Base-by-base conservation (phyloP, 371 early-diverging fungal genomes). In the Funneliformis caledonium region DNA sequence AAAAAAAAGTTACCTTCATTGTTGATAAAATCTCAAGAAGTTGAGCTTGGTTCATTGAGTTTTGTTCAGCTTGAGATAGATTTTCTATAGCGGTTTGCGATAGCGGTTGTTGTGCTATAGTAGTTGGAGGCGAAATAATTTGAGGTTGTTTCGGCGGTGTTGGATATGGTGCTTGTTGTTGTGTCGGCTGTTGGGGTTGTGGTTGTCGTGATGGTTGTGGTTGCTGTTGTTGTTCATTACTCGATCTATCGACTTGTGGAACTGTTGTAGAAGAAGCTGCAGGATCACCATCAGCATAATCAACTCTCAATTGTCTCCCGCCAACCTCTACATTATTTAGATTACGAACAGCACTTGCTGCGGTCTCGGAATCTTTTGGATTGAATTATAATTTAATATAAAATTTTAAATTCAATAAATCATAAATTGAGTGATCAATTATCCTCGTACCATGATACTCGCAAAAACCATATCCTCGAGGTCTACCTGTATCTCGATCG, bases 391-490 rank as follows among this genome's bases (percentile, higher is more conserved):
- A n/a, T 4, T 16, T 43, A 45, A 45, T 47, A 45, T n/a, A n/a
- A 45, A 9, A 0, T 43, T 12, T 47, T n/a, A 69, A n/a, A 31
- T 65, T 22, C 26, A 31, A 31, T 6, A 65, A 43, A 45, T 43
- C 8, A 43, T 47, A 43, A 68, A 12, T 50, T 12, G 7, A 67
- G 42, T 7, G 16, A 37, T 70, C 45, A 26, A 47, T 67, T 45
- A 19, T 85, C 64, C 78, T 79, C 72, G 80, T 80, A 89, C 94
- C 96, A 81, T 91, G 91, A 82, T 91, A 96, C 80, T 94, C 94
- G 81, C 95, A 95, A 84, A 96, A 96, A 19, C 96, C 97, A 84
- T 92, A 96, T n/a, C 97, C 97, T 78, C 93, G 93, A 6, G 96
- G 94, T 85, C 93, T 93, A 70, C 94, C 94, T n/a, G 95, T 92